Evolutionary conservation across 371 early-diverging fungal species (phyloP).

Genomic region (Lichtheimia corymbifera): DNA sequence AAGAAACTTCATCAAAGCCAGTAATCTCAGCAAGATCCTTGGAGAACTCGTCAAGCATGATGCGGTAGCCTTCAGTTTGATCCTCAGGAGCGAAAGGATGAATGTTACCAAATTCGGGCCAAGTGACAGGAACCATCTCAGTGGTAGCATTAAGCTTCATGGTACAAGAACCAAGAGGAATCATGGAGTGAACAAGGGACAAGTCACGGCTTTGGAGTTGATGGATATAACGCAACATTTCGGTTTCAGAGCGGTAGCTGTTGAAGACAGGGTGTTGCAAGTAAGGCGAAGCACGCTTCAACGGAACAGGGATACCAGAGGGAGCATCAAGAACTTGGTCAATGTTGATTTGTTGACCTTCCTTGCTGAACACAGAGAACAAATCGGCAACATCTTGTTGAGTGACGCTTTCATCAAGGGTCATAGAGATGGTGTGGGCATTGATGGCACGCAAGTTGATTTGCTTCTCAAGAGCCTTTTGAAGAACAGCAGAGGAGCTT

Average conservation of each 20-base stretch:
- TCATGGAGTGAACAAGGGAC: conserved; percentile 96
- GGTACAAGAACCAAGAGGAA: conserved; percentile 96
- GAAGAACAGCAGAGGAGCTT: conserved; percentile 61
- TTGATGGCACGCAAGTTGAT: conserved; percentile 90
- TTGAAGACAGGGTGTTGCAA: conserved; percentile 92
- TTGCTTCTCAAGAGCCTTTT: conserved; percentile 71
- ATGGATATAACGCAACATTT: conserved; percentile 94
- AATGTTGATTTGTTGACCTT: conserved; percentile 48
- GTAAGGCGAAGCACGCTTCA: conserved; percentile 76
- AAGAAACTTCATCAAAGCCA: conserved; percentile 88
- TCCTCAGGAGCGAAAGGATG: conserved; percentile 95
- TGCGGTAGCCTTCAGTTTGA: conserved; percentile 89
- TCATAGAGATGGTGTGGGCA: conserved; percentile 73
- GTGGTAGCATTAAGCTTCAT: conserved; percentile 98
- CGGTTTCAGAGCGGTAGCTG: conserved; percentile 97
- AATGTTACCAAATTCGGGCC: conserved; percentile 93
- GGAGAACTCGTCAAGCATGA: conserved; percentile 83
- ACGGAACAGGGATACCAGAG: conserved; percentile 59
- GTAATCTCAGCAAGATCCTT: conserved; percentile 88
- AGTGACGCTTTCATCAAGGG: conserved; percentile 90
- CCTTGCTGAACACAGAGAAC: conserved; percentile 68
- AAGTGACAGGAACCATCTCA: conserved; percentile 97
- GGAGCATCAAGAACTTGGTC: conserved; percentile 44
- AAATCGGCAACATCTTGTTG: conserved; percentile 78
- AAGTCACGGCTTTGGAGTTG: conserved; percentile 94